Base-by-base conservation (phyloP, 345 rosid species). In the Hypericum androsaemum region DNA sequence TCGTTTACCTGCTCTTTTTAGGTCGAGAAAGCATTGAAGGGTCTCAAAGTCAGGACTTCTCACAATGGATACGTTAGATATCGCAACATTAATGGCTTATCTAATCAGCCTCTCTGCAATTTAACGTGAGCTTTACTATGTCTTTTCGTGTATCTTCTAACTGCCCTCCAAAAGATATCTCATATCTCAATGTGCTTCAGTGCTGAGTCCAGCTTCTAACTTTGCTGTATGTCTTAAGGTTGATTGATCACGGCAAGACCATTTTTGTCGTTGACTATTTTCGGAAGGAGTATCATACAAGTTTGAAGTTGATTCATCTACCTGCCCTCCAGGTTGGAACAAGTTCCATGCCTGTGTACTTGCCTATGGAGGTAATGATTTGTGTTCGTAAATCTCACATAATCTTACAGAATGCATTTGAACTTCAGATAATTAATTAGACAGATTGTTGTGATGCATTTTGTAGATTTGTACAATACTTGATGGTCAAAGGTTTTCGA, bases 311-410 rank as follows among this genome's bases (percentile, higher is more conserved):
- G 57, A 48, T 74, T 5, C 12, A 42, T 12, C 44, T 82, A 68
- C 96, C 94, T 22, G 82, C 89, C 0, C 73, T 89, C 49, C 71
- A 68, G 66, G 63, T 80, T 37, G 97, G 92, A 39, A 75, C 63
- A 48, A 86, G 77, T 17, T 11, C 88, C 0, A 80, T 10, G 37
- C 88, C 88, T 28, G 41, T 54, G 10, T 80, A 56, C 66, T 39
- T 73, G 41, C 98, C 98, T 0, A 90, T 90, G 95, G 98, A 90
- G 77, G 98, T 90, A 49, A 44, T 40, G 7, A 15, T 60, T 22
- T 8, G 40, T 50, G 37, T 8, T 7, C 52, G n/a, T n/a, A n/a
- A n/a, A n/a, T n/a, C n/a, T 12, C 8, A 14, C n/a, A 13, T 3
- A 1, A 10, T 44, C 41, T 28, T 6, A 1, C 32, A 22, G 2